These are phyloP conservation scores for Thalassiosira oceanica DNA, from an alignment of 352 stramenopile genomes.

Conservation along the genomic window DNA sequence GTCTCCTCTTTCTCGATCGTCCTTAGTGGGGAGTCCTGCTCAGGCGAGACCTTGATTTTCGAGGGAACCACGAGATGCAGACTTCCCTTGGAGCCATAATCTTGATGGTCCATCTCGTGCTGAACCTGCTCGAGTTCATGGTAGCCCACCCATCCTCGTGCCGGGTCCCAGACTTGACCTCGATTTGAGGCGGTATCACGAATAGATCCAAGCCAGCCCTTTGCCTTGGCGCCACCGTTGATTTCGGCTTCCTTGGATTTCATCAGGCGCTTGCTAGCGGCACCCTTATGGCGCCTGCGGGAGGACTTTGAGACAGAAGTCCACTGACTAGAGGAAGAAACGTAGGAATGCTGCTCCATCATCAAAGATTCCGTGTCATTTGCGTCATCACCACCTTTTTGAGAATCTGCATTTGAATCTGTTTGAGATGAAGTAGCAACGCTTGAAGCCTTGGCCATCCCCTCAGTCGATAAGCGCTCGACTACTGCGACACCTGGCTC, in stretches of 20 bases:
- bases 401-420: too few relatives aligned
- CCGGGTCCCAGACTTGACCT: constrained; percentile 64
- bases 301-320: constrained; percentile 24
- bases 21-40: too few relatives aligned
- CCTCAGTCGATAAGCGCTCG: constrained; percentile 10
- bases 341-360: too few relatives aligned
- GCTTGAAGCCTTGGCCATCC: constrained; percentile 1
- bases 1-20: too few relatives aligned
- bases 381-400: too few relatives aligned
- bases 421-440: too few relatives aligned
- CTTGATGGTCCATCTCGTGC: background rate
- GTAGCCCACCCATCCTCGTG: constrained; percentile 67
- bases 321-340: too few relatives aligned
- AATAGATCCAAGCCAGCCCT: constrained; percentile 75
- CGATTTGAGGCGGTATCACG: constrained; percentile 42
- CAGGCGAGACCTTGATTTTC: too few relatives aligned
- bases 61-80: constrained; percentile 29
- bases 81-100: constrained; percentile 22
- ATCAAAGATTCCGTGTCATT: too few relatives aligned
- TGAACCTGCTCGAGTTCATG: constrained; percentile 38
- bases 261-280: constrained; percentile 49
- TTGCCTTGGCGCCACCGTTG: constrained; percentile 22
- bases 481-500: too few relatives aligned
- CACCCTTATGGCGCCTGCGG: constrained; percentile 56
- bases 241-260: constrained; percentile 45